A percentile compares a stretch with the other conserved stretches of the same genome.
phyloP scores from a whole-genome alignment of 257 asterid genomes.

The Capsicum chinense region DNA sequence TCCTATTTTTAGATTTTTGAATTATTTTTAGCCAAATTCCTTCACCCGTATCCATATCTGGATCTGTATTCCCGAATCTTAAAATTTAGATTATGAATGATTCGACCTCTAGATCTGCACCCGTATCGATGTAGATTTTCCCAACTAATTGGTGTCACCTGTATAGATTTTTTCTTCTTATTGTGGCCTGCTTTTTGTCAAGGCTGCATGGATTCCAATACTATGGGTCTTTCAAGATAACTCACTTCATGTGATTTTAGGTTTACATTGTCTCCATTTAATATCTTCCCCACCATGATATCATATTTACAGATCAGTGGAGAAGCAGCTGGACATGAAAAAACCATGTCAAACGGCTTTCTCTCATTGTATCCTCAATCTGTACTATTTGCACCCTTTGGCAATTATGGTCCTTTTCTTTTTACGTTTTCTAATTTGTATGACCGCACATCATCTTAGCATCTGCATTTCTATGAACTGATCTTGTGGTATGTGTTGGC shows the following conservation, averaged over 20 bases:
- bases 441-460: neutral
- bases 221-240: neutral
- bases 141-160: neutral
- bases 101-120: no score
- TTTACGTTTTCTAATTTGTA: neutral
- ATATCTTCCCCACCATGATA: neutral
- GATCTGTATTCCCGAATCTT: no score
- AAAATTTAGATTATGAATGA: no score
- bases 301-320: neutral
- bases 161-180: neutral
- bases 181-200: neutral
- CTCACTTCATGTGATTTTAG: neutral
- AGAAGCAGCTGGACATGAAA: neutral
- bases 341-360: neutral
- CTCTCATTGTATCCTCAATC: neutral
- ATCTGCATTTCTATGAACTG: neutral
- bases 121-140: neutral
- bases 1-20: no score
- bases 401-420: neutral
- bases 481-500: neutral
- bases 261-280: neutral
- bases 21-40: no score
- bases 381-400: constrained; percentile 8
- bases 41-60: no score
- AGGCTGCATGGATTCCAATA: neutral